Evolutionary conservation across 352 stramenopile species (phyloP), one percentile per base, ranked within the genome.

Genomic region (Phytophthora citrophthora): DNA sequence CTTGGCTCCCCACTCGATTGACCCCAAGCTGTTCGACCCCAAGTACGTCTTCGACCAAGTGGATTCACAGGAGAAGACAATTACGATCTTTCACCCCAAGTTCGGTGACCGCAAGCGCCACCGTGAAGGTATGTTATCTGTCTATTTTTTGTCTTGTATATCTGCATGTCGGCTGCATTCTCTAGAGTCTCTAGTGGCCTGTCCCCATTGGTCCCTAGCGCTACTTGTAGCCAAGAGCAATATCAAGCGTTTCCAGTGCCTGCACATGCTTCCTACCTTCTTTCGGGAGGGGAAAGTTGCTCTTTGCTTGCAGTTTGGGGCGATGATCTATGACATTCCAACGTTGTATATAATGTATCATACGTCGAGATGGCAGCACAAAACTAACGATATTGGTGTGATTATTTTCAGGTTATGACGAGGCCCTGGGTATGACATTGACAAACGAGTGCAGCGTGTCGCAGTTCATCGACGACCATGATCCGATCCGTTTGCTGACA

Each of bases 51-150:
- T 99, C 76, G 92, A 98, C 50, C 91, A 98, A 61, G 81, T 99
- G 10, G 92, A 98, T 63, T 55, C 73, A 13, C 72, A 86, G 32
- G 83, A 95, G 55, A 93, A 96, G 70, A 88, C 81, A 15, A 89
- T 99, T 26, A 98, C 91, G 23, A 97, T 99, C 58, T 99, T 99
- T 74, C 95, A 99, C 74, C 98, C 98, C 61, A 98, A 99, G 70
- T 99, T 97, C 59, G 91, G 95, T 9, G 88, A 98, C 57, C 85
- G 96, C 38, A 98, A 98, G 67, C 88, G 96, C 13, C 88, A 98
- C 62, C 90, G 98, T 67, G 88, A 97, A 87, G 86, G 88, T 95
- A 80, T 75, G 69, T 90, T 23, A 13, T 29, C 10, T 49, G 0
- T 70, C 2, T 64, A 15, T 70, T 38, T 48, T n/a, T 29, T 29